Base-by-base conservation (phyloP, 2,329 filamentous ascomycete species). In the Fusarium sp. region DNA sequence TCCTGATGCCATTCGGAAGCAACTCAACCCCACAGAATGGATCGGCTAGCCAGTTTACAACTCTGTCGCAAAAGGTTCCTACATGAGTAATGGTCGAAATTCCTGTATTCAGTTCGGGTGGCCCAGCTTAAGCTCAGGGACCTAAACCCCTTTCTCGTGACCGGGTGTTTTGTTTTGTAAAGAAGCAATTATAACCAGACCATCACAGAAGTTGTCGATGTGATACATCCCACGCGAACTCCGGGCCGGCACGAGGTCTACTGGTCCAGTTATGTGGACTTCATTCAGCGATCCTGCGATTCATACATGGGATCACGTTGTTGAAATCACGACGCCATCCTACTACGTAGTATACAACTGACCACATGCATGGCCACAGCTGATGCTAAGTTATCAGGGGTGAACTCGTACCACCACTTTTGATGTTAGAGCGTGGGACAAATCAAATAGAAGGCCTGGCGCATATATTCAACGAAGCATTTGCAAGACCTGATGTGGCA, bases 311-410 rank as follows among this genome's bases (percentile, higher is more conserved):
- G 53, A 68, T 73, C 60, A 70, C 55, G 57, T 60, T 67, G 54
- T 73, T 56, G 55, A 55, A 53, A 33, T 44, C 54, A 48, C 47
- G 53, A 58, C 57, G 38, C 55, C 53, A 57, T 57, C 39, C 41
- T 35, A n/a, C n/a, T n/a, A n/a, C n/a, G n/a, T n/a, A n/a, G n/a
- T n/a, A 48, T 66, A 24, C 24, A 62, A 56, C 64, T 72, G 67
- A 26, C 66, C 69, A 66, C 69, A 50, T 59, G 59, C 48, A 61
- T 52, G 23, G 37, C 35, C 54, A n/a, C 53, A 61, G 65, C 38
- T 65, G 65, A 69, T 47, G 21, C 35, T 26, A 37, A 26, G 16
- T 24, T 29, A 35, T 33, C 28, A 28, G n/a, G 39, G n/a, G 20
- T 33, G 26, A 46, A 28, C 18, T 53, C 20, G 23, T 42, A 56